These are phyloP conservation scores for Saksenaea vasiformis DNA, from an alignment of 371 early-diverging fungal species.

Conservation along the genomic window DNA sequence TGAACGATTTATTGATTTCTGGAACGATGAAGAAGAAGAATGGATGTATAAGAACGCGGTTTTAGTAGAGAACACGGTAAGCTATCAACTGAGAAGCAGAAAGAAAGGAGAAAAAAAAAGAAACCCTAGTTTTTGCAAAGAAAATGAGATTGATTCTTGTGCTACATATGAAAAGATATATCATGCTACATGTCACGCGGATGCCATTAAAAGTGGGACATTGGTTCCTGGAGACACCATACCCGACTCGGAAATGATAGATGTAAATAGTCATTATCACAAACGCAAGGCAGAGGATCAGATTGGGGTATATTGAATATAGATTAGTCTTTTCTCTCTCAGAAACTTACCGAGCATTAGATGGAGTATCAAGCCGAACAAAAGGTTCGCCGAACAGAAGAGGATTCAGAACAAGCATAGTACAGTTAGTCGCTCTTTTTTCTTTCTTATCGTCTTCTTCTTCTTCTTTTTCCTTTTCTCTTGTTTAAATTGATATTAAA, in stretches of 20 bases:
- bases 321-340: neutral
- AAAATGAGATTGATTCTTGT: neutral
- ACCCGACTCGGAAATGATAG: slow-evolving; percentile 9
- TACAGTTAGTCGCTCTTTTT: neutral
- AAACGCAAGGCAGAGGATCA: slow-evolving; percentile 10
- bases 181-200: slow-evolving; percentile 71
- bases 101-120: neutral
- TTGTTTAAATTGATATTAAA: no score
- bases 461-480: neutral
- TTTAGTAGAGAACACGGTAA: slow-evolving; percentile 66
- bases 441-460: neutral
- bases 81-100: neutral
- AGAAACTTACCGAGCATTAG: neutral
- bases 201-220: slow-evolving; percentile 42
- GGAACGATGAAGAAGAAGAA: slow-evolving; percentile 87
- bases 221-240: slow-evolving; percentile 13
- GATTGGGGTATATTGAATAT: slow-evolving; percentile 1
- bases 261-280: slow-evolving; percentile 9
- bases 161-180: slow-evolving; percentile 47
- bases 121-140: neutral
- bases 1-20: slow-evolving; percentile 83
- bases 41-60: slow-evolving; percentile 90
- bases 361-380: slow-evolving; percentile 1
- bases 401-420: neutral
- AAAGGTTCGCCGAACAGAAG: neutral